A percentile compares a stretch with the other conserved stretches of the same genome.
Conservation (phyloP, 345 rosid genomes). For the Heritiera fomes region DNA sequence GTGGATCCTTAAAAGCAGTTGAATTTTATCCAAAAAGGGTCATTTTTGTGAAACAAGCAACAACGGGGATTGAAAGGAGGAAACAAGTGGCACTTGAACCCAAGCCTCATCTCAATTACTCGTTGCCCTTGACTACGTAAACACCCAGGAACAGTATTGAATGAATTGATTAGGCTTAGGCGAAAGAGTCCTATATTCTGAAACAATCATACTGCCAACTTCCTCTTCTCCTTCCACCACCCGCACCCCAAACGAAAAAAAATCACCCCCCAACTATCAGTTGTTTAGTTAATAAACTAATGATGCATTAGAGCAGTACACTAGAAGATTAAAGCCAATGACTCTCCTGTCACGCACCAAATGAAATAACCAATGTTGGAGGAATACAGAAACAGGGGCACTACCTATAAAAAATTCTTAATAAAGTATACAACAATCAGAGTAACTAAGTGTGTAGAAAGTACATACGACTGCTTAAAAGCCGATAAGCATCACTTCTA, state of each 20-base stretch:
- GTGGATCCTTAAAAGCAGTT: neutral
- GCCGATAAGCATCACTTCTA: conserved; percentile 63
- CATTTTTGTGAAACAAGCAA: neutral
- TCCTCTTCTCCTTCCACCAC: neutral
- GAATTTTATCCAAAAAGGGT: neutral
- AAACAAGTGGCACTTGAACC: neutral
- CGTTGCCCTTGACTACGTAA: neutral
- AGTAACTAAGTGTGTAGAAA: conserved; percentile 13
- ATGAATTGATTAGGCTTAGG: neutral
- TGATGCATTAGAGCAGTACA: neutral
- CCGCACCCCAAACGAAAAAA: neutral
- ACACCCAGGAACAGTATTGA: neutral
- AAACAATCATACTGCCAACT: neutral
- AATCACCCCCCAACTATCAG: neutral
- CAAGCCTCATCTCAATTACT: neutral
- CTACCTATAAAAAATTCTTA: neutral
- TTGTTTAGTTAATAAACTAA: neutral
- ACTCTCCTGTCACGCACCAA: neutral
- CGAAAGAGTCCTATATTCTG: neutral
- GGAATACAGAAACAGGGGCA: neutral
- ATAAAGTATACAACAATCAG: neutral
- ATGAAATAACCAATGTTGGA: neutral
- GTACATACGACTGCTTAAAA: conserved; percentile 68
- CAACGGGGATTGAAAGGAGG: neutral
- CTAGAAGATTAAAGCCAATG: neutral